Evolutionary conservation across 768 basidiomycete species (phyloP), one percentile per base, ranked within the genome.

Genomic region (Termitomyces sp.): DNA sequence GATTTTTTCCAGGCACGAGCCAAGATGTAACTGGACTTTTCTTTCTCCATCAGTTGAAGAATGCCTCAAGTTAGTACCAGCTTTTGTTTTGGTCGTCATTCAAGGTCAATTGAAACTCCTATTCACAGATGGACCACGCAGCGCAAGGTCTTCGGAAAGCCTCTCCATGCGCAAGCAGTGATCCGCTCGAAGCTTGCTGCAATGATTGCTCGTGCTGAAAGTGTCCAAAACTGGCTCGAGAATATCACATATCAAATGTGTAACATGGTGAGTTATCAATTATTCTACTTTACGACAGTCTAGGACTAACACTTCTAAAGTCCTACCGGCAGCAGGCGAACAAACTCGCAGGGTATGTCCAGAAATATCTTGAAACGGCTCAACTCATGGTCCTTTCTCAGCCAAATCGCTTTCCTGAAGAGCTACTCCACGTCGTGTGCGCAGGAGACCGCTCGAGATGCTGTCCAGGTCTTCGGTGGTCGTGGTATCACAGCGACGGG

Each of bases 141-240:
- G 69, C 86, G 95, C 42, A 88, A 92, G 65, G 94, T 92, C 9
- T 96, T 96, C 64, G 95, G 94, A 51, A 94, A 90, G 71, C 92
- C 88, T 3, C 75, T 96, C 42, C 81, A 83, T 60, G 82, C 88
- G 3, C 90, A 93, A 67, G 84, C 94, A 0, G 90, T 98, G 58
- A 90, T 98, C 65, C 86, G 95, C 22, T 74, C 83, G 45, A 97
- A 94, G 77, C 72, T 98, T 48, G 94, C 94, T 3, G 77, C 68
- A 6, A 98, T 98, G 92, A 94, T 97, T 55, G 81, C 90, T 31
- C 83, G 90, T 52, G 79, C 75, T 49, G 81, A 82, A 65, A 77
- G 79, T 56, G 54, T 47, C 16, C 91, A 92, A 68, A 77, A 76
- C 39, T 92, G 89, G 90, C 72, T 94, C n/a, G 92, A 95, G 74